Conservation (phyloP, 371 early-diverging fungal species). For the Smittium mucronatum region DNA sequence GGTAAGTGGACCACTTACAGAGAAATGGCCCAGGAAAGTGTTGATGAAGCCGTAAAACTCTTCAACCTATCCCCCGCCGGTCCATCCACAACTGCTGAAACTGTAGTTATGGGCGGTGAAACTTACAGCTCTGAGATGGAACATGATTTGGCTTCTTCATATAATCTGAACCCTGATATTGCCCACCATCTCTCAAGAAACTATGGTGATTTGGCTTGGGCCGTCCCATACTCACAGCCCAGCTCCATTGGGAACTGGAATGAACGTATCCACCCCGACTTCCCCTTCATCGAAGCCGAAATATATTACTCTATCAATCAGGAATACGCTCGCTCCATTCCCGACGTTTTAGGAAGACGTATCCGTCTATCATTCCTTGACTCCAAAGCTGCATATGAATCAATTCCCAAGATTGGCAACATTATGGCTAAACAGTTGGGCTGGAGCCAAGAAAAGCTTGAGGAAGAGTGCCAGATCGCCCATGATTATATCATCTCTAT, state of each 20-base stretch:
- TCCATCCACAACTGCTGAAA: conserved; percentile 58
- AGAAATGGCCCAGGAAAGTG: conserved; percentile 95
- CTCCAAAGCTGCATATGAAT: conserved; percentile 78
- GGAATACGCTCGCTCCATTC: conserved; percentile 89
- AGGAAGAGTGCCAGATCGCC: conserved; percentile 54
- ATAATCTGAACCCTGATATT: conserved; percentile 86
- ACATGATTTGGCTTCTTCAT: conserved; percentile 79
- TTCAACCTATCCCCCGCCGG: conserved; percentile 47
- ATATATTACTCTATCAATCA: conserved; percentile 82
- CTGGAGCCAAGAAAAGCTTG: conserved; percentile 58
- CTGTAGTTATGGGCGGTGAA: conserved; percentile 76
- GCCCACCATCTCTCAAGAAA: conserved; percentile 82
- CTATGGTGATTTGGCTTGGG: conserved; percentile 95
- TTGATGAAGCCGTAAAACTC: conserved; percentile 74
- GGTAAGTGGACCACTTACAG: conserved; percentile 99
- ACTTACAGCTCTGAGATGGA: conserved; percentile 80
- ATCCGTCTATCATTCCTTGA: conserved; percentile 91
- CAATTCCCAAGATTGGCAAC: conserved; percentile 75
- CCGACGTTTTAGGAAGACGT: conserved; percentile 92
- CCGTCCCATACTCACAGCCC: conserved; percentile 38
- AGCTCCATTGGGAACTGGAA: background rate
- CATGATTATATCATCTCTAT: conserved; percentile 70
- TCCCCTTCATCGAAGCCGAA: conserved; percentile 93
- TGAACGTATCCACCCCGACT: conserved; percentile 57
- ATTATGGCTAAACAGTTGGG: conserved; percentile 83